These are phyloP conservation scores for Penicilliopsis zonata DNA, from an alignment of 495 filamentous ascomycete genomes.

Conservation along the genomic window DNA sequence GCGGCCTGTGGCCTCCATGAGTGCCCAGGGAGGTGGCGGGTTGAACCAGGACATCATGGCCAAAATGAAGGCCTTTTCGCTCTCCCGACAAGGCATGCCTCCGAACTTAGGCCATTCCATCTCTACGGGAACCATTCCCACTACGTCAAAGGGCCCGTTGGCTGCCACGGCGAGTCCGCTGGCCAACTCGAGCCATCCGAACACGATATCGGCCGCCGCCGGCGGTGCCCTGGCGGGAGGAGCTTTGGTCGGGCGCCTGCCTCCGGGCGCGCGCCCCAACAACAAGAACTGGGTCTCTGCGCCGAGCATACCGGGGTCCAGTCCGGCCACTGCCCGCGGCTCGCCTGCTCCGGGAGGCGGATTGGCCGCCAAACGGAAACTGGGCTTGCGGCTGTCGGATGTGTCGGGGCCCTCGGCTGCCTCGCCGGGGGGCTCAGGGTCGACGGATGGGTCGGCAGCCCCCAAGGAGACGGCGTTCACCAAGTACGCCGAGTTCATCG, in stretches of 20 bases:
- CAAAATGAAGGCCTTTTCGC: constrained; percentile 66
- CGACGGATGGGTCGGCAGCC: constrained; percentile 7
- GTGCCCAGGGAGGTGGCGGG: constrained; percentile 38
- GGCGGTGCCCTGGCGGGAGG: constrained; percentile 22
- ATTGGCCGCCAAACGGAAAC: constrained; percentile 42
- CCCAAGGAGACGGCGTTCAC: constrained; percentile 57
- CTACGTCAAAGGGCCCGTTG: background rate
- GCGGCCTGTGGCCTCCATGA: constrained; percentile 39
- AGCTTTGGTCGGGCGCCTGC: constrained; percentile 25
- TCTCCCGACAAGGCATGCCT: constrained; percentile 48
- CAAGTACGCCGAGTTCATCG: constrained; percentile 86
- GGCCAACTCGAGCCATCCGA: too few species aligned
- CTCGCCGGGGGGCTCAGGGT: constrained; percentile 7
- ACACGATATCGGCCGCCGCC: constrained; percentile 12
- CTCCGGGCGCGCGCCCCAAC: constrained; percentile 24
- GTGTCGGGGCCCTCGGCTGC: constrained; percentile 22
- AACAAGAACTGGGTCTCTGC: constrained; percentile 40
- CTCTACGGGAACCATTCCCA: constrained; percentile 26
- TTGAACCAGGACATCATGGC: constrained; percentile 72
- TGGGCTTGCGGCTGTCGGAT: constrained; percentile 39
- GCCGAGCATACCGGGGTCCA: constrained; percentile 23
- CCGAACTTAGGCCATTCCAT: constrained; percentile 18
- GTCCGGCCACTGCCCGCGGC: constrained; percentile 12
- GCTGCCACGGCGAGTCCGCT: constrained; percentile 1
- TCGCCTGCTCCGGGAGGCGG: constrained; percentile 36